Conservation (phyloP, 345 rosid genomes). For the Chamaenerion angustifolium region DNA sequence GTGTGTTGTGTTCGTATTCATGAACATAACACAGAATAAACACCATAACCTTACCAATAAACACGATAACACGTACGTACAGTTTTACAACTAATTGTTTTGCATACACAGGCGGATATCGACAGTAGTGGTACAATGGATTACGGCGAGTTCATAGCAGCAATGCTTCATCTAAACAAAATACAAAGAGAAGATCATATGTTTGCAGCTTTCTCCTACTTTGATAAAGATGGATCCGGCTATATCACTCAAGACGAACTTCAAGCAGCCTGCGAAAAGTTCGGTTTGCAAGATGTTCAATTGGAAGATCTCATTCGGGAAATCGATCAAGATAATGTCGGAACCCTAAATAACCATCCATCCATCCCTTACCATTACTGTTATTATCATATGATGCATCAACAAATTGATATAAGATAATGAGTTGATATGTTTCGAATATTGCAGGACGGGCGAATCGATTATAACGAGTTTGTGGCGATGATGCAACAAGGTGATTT, state of each 20-base stretch:
- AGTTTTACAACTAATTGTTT: no score
- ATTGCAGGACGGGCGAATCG: conserved; percentile 68
- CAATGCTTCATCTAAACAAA: conserved; percentile 85
- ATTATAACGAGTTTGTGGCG: conserved; percentile 68
- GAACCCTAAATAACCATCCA: no score
- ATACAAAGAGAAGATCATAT: conserved; percentile 67
- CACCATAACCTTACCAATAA: no score
- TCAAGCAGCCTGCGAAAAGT: conserved; percentile 58
- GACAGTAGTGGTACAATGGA: conserved; percentile 85
- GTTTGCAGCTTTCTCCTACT: conserved; percentile 68
- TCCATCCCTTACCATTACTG: background rate
- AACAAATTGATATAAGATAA: background rate
- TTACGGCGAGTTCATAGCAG: conserved; percentile 77
- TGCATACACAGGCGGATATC: conserved; percentile 64
- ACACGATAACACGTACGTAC: no score
- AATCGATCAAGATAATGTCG: conserved; percentile 70
- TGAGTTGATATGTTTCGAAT: background rate
- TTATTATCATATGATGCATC: background rate
- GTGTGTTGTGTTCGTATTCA: no score
- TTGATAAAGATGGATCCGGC: conserved; percentile 83
- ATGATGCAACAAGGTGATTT: conserved; percentile 72
- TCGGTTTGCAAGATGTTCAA: conserved; percentile 44
- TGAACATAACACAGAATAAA: no score
- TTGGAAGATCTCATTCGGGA: conserved; percentile 58
- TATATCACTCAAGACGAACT: conserved; percentile 76